These are phyloP conservation scores for Salvia splendens DNA, from an alignment of 257 asterid species.

Conservation along the genomic window DNA sequence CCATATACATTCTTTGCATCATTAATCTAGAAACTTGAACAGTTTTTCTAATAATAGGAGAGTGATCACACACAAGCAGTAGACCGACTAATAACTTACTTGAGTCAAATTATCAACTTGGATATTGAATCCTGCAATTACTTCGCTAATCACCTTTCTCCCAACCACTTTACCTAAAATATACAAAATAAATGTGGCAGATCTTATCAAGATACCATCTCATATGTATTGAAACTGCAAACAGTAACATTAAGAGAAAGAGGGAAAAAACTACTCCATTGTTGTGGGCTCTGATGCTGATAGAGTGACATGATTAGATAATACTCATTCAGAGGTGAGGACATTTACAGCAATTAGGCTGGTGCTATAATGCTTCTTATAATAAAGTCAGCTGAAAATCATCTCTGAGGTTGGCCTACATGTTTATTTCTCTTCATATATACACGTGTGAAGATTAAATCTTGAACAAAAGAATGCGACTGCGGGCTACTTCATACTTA, in stretches of 20 bases:
- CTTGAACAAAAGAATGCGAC: not conserved
- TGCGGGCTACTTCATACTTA: not conserved
- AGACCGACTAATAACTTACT: constrained; percentile 51
- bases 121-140: constrained; percentile 76
- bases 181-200: constrained; percentile 16
- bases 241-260: not conserved
- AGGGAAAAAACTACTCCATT: not conserved
- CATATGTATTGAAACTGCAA: constrained; percentile 23
- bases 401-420: constrained; percentile 15
- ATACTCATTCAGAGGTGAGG: not conserved
- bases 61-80: constrained; percentile 12
- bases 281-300: not conserved
- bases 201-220: constrained; percentile 13
- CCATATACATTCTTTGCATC: not conserved
- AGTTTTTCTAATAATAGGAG: constrained; percentile 5
- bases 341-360: constrained; percentile 5
- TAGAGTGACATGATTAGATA: not conserved
- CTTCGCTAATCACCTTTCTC: constrained; percentile 64
- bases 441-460: constrained; percentile 1
- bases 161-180: constrained; percentile 66
- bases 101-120: constrained; percentile 96
- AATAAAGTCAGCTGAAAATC: constrained; percentile 8
- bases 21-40: not conserved
- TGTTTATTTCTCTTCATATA: constrained; percentile 9
- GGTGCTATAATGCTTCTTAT: constrained; percentile 2